These are phyloP conservation scores for Hebeloma cylindrosporum DNA, from an alignment of 768 basidiomycete species.

Conservation along the genomic window DNA sequence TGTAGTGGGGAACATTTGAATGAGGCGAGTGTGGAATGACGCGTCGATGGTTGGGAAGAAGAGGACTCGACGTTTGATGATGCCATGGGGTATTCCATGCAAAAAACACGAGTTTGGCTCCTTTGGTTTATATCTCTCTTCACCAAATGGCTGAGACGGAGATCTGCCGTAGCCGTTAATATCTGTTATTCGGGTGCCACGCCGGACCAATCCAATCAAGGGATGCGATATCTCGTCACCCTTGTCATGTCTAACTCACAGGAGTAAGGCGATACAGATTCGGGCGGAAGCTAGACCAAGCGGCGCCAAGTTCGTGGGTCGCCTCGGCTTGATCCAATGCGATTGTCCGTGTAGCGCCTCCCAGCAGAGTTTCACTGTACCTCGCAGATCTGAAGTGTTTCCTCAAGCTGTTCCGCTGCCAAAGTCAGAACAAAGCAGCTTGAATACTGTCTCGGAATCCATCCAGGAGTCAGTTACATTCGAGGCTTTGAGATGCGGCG, in stretches of 20 bases:
- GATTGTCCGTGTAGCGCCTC: conserved; percentile 27
- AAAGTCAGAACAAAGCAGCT: conserved; percentile 21
- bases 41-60: conserved; percentile 19
- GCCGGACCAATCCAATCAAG: conserved; percentile 27
- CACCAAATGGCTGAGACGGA: conserved; percentile 25
- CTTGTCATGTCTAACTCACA: conserved; percentile 30
- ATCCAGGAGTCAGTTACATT: conserved; percentile 10
- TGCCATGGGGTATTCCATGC: conserved; percentile 21
- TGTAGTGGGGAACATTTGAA: conserved; percentile 30
- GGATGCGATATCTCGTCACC: conserved; percentile 31
- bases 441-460: conserved; percentile 22
- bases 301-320: conserved; percentile 24
- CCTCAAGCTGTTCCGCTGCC: conserved; percentile 12
- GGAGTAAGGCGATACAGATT: conserved; percentile 36
- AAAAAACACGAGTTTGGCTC: conserved; percentile 25
- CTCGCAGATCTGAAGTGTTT: conserved; percentile 10
- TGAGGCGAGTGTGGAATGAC: conserved; percentile 20
- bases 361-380: conserved; percentile 19
- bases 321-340: conserved; percentile 29
- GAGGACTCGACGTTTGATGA: conserved; percentile 21
- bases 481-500: conserved; percentile 30
- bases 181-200: conserved; percentile 35
- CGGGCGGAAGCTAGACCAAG: conserved; percentile 25
- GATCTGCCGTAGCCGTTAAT: conserved; percentile 29
- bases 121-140: conserved; percentile 31